phyloP scores from a whole-genome alignment of 2,329 filamentous ascomycete genomes.

The Emmonsiellopsis sp. region DNA sequence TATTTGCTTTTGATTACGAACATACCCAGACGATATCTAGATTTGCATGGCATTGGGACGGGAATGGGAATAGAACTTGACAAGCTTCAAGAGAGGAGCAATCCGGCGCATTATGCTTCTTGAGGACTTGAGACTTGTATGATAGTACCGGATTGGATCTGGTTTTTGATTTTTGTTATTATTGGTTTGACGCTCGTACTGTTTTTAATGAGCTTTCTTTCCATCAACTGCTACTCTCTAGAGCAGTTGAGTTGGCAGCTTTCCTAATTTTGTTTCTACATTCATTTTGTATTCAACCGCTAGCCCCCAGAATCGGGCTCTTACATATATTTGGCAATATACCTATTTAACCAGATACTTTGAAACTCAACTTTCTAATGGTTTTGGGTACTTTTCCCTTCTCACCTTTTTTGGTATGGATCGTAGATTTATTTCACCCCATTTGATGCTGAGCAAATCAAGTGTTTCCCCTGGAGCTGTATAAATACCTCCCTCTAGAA shows the following conservation, averaged over 20 bases:
- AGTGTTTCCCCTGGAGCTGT: too few species aligned
- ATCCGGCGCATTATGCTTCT: conserved; percentile 14
- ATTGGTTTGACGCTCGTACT: neutral
- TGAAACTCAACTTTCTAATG: too few species aligned
- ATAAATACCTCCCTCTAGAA: too few species aligned
- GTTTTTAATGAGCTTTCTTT: neutral
- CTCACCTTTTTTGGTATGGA: too few species aligned
- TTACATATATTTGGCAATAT: too few species aligned
- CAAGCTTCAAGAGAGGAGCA: conserved; percentile 20
- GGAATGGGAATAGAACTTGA: conserved; percentile 4
- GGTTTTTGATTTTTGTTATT: neutral
- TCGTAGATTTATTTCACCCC: too few species aligned
- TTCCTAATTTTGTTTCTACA: neutral
- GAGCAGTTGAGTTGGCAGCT: neutral
- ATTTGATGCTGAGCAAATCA: too few species aligned
- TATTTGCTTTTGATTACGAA: too few species aligned
- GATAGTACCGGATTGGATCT: conserved; percentile 4
- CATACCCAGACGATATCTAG: neutral
- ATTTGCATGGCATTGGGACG: neutral
- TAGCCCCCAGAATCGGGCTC: too few species aligned
- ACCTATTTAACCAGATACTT: too few species aligned
- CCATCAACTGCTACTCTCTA: too few species aligned
- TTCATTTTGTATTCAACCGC: neutral
- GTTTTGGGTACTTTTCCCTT: too few species aligned
- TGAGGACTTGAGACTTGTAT: conserved; percentile 23